Evolutionary conservation across 805 yeast species (phyloP).

Genomic region (Ogataea kodamae): DNA sequence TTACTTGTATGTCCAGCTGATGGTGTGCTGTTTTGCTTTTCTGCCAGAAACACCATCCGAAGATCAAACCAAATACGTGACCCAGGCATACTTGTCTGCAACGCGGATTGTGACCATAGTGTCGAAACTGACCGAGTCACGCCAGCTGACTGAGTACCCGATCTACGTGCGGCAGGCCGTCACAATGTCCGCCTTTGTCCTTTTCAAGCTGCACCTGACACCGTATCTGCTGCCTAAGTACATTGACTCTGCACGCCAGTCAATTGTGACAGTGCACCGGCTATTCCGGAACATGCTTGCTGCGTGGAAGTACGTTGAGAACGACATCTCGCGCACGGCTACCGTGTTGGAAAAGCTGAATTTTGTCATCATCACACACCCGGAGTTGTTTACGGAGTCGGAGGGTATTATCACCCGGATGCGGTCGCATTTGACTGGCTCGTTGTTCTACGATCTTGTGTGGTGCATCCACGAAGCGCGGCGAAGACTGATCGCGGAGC

Average conservation of each 20-base stretch:
- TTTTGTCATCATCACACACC: conserved; percentile 81
- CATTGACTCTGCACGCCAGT: conserved; percentile 85
- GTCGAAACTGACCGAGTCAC: conserved; percentile 62
- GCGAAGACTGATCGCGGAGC: conserved; percentile 53
- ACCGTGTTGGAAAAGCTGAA: conserved; percentile 85
- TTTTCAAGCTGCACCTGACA: conserved; percentile 79
- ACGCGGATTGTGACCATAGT: conserved; percentile 78
- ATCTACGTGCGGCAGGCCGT: conserved; percentile 84
- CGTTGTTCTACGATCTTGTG: conserved; percentile 84
- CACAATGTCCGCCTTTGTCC: conserved; percentile 69
- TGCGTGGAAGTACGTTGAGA: conserved; percentile 88
- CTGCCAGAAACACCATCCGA: conserved; percentile 85
- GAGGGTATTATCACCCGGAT: conserved; percentile 79
- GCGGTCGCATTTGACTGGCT: conserved; percentile 90
- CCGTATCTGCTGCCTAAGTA: conserved; percentile 69
- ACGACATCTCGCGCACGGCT: conserved; percentile 88
- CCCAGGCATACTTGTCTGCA: conserved; percentile 74
- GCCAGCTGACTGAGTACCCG: conserved; percentile 78
- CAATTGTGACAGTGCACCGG: conserved; percentile 89
- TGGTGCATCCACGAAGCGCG: conserved; percentile 96
- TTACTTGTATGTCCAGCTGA: conserved; percentile 70
- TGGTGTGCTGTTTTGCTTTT: conserved; percentile 86
- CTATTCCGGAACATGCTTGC: conserved; percentile 81
- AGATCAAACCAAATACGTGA: conserved; percentile 81
- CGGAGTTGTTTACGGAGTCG: conserved; percentile 70